Conservation (phyloP, 768 basidiomycete species). For the Glaciozyma martinii region DNA sequence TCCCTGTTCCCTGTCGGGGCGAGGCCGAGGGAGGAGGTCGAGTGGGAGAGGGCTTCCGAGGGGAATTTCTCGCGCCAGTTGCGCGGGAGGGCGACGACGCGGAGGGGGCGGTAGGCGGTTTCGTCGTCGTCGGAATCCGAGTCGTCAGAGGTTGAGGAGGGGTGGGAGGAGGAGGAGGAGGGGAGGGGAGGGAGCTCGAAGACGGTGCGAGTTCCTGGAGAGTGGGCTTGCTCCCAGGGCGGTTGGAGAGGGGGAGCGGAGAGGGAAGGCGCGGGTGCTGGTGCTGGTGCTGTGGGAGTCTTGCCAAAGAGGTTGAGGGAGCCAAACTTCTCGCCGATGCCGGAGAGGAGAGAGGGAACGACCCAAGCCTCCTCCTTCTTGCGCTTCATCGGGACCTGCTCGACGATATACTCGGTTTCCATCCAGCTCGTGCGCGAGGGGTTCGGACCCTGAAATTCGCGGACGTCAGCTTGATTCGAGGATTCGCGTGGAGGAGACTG, state of each 20-base stretch:
- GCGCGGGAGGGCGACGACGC: slow-evolving; percentile 11
- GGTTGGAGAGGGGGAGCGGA: neutral
- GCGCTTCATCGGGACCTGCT: slow-evolving; percentile 9
- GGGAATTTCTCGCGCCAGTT: slow-evolving; percentile 27
- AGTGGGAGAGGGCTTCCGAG: neutral
- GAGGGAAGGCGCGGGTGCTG: neutral
- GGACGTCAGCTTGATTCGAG: neutral
- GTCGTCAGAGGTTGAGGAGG: neutral
- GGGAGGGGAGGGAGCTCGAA: neutral
- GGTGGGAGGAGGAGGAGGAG: neutral
- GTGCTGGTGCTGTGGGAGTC: neutral
- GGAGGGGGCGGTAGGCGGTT: slow-evolving; percentile 21
- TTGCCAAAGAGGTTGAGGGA: neutral
- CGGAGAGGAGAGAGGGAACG: neutral
- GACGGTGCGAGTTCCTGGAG: neutral
- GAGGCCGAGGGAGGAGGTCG: slow-evolving; percentile 1
- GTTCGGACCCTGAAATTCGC: neutral
- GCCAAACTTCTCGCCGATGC: neutral
- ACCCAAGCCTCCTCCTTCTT: neutral
- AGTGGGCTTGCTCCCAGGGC: neutral
- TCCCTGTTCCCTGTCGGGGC: slow-evolving; percentile 1
- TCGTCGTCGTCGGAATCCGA: slow-evolving; percentile 19
- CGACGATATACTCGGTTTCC: slow-evolving; percentile 23
- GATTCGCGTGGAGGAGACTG: neutral
- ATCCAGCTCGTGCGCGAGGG: neutral